These are phyloP conservation scores for Solioccasus polychromus DNA, from an alignment of 768 basidiomycete genomes.

Conservation along the genomic window DNA sequence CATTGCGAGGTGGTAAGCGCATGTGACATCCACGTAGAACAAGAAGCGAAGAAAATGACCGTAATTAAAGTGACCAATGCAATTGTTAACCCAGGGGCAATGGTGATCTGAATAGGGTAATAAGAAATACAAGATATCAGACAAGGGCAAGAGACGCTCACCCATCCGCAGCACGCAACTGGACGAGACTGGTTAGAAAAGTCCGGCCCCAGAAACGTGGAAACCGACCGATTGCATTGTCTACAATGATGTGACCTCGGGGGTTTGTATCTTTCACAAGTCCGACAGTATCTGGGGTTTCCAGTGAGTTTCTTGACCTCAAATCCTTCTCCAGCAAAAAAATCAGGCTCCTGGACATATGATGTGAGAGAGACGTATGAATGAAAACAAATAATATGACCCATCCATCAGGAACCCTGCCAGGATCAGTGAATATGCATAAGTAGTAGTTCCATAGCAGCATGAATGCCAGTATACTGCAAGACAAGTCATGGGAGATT, in stretches of 20 bases:
- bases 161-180: conserved; percentile 92
- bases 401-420: conserved; percentile 76
- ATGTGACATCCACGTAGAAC: conserved; percentile 88
- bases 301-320: conserved; percentile 92
- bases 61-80: conserved; percentile 91
- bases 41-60: conserved; percentile 89
- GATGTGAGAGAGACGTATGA: conserved; percentile 6
- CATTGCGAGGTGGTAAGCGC: conserved; percentile 85
- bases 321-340: conserved; percentile 59
- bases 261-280: conserved; percentile 82
- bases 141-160: conserved; percentile 32
- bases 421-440: conserved; percentile 82
- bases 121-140: conserved; percentile 4
- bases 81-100: conserved; percentile 93
- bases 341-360: conserved; percentile 63
- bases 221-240: conserved; percentile 72
- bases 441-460: conserved; percentile 88
- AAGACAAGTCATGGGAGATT: conserved; percentile 8
- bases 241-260: conserved; percentile 92
- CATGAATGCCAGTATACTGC: conserved; percentile 70
- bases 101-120: conserved; percentile 63
- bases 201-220: not conserved
- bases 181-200: conserved; percentile 7
- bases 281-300: conserved; percentile 79
- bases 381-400: conserved; percentile 38